Base-by-base conservation (phyloP, 2,329 filamentous ascomycete species). In the Septoria petroselini region DNA sequence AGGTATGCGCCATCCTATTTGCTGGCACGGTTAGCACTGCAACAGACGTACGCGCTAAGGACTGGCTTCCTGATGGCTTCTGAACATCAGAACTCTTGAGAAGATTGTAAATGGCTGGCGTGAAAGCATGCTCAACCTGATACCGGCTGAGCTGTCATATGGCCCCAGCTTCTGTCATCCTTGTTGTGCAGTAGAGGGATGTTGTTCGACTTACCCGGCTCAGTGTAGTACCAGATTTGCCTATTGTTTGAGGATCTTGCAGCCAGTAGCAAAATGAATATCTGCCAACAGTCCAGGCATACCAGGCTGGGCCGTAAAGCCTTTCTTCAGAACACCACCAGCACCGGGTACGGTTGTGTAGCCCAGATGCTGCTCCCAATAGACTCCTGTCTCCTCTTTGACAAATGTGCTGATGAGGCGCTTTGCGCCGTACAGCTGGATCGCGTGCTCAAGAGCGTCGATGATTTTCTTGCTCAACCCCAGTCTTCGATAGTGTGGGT, bases 91-190 rank as follows among this genome's bases (percentile, higher is more conserved):
- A 54, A 52, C 12, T 25, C 48, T 31, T 57, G 60, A 64, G 63
- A 65, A 65, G 63, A 65, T 64, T 53, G 38, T 55, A 49, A 9
- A 35, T 52, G 55, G 61, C 63, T 65, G 63, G 63, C 60, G 33
- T 64, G 44, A 56, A 64, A 65, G 58, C 63, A 65, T 59, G 44
- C 48, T 52, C 61, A 58, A 65, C 62, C 62, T 55, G 57, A 34
- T 14, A 31, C 17, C 53, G 60, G 60, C 54, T 63, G 57, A 47
- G 55, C 23, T 42, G 30, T 65, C 58, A 59, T 61, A 62, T 65
- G 63, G 63, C 63, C 63, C 63, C 63, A 65, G 60, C 58, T 55
- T 45, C 50, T 58, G 37, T 62, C 59, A 62, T 62, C 59, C 54
- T 43, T 34, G 27, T 11, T 29, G 31, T 35, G 38, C 12, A 48